phyloP scores from a whole-genome alignment of 352 stramenopile species.

The Pythium dissimile region DNA sequence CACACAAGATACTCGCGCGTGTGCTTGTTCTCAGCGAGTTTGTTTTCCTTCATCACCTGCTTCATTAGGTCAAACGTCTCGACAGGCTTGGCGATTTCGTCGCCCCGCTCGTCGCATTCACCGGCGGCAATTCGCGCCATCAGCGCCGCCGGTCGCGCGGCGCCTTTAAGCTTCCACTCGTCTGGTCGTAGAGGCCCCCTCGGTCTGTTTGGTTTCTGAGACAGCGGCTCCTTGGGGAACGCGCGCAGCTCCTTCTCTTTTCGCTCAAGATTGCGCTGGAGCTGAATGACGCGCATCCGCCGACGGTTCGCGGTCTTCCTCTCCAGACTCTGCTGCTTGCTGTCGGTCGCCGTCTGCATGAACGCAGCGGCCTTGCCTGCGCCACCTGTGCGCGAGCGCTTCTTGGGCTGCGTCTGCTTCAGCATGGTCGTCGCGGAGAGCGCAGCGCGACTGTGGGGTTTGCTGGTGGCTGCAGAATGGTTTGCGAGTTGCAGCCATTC shows the following conservation, averaged over 20 bases:
- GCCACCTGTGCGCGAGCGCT: constrained; percentile 40
- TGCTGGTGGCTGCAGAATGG: too few relatives aligned
- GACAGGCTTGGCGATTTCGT: constrained; percentile 69
- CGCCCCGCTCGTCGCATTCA: constrained; percentile 73
- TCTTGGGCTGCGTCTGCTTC: constrained; percentile 54
- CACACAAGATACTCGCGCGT: constrained; percentile 71
- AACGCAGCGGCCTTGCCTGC: constrained; percentile 53
- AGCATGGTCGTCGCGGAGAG: constrained; percentile 26
- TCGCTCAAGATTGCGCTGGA: constrained; percentile 68
- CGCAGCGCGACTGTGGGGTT: background rate
- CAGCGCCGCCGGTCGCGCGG: constrained; percentile 61
- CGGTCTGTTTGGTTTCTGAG: constrained; percentile 33
- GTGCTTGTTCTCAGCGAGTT: constrained; percentile 53
- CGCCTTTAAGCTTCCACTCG: constrained; percentile 81
- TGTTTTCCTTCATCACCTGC: constrained; percentile 44
- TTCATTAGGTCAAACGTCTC: constrained; percentile 79
- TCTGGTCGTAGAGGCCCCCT: constrained; percentile 56
- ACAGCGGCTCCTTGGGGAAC: constrained; percentile 44
- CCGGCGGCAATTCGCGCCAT: constrained; percentile 71
- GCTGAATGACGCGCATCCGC: constrained; percentile 78
- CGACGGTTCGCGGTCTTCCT: constrained; percentile 62
- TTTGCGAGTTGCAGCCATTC: constrained; percentile 19
- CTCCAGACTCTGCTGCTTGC: constrained; percentile 54
- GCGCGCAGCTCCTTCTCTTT: constrained; percentile 61
- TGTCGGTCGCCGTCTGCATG: constrained; percentile 53